These are phyloP conservation scores for Polytrichum commune DNA, from an alignment of 225 moss, liverwort and hornwort genomes.

Conservation along the genomic window DNA sequence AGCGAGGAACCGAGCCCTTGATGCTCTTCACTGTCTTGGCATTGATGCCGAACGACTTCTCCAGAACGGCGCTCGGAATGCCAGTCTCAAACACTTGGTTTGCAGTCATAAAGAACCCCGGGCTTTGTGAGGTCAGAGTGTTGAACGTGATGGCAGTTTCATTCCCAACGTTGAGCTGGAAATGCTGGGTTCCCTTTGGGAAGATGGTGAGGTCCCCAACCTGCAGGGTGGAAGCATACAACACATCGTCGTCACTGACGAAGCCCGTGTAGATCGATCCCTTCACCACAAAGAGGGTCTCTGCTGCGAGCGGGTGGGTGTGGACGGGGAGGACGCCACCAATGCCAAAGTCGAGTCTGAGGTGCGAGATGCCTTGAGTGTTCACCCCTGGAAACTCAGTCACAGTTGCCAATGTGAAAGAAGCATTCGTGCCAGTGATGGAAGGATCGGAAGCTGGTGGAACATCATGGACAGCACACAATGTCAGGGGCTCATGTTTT, in stretches of 20 bases:
- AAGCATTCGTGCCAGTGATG: background rate
- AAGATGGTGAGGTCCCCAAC: conserved; percentile 5
- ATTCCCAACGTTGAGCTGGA: conserved; percentile 11
- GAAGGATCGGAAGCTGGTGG: background rate
- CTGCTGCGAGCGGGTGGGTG: background rate
- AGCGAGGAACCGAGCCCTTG: background rate
- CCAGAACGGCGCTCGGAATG: conserved; percentile 1
- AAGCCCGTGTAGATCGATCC: conserved; percentile 13
- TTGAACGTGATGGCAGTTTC: background rate
- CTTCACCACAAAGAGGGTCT: background rate
- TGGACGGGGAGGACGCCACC: conserved; percentile 1
- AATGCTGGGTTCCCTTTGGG: conserved; percentile 1
- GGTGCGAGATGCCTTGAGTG: conserved; percentile 9
- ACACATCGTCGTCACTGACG: background rate
- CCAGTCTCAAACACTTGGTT: conserved; percentile 4
- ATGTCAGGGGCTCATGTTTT: background rate
- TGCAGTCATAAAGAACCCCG: background rate
- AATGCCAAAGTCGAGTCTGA: background rate
- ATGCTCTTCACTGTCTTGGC: background rate
- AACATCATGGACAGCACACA: background rate
- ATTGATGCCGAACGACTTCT: conserved; percentile 9
- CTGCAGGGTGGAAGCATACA: conserved; percentile 5
- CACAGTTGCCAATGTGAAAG: background rate
- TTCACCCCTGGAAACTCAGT: conserved; percentile 6
- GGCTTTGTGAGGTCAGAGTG: conserved; percentile 5